These are phyloP conservation scores for Colletotrichum destructivum DNA, from an alignment of 2,329 filamentous ascomycete species.

Conservation along the genomic window DNA sequence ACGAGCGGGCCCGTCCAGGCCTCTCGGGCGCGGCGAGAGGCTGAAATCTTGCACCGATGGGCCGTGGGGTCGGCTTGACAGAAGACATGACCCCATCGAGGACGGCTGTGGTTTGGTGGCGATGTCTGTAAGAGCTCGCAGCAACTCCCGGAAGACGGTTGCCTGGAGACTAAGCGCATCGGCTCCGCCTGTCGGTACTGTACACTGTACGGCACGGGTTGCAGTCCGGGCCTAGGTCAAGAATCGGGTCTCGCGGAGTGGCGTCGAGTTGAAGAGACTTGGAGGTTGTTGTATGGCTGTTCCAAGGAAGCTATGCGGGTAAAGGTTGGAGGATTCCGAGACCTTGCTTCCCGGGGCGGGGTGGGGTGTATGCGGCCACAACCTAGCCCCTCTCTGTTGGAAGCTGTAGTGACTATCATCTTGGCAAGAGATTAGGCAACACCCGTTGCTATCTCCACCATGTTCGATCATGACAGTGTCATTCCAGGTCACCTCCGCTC, in stretches of 20 bases:
- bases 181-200: conserved; percentile 6
- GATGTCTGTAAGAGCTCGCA: neutral
- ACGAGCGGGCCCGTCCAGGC: neutral
- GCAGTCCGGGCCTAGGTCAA: neutral
- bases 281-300: neutral
- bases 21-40: conserved; percentile 2
- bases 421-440: neutral
- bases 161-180: conserved; percentile 7
- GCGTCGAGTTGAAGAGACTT: conserved; percentile 4
- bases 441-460: neutral
- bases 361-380: neutral
- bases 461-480: neutral
- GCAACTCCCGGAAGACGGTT: neutral
- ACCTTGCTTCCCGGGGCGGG: neutral
- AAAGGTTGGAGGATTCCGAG: neutral
- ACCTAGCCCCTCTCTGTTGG: neutral
- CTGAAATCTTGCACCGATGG: neutral
- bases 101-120: neutral
- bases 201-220: neutral
- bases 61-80: neutral
- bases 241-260: neutral
- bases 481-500: neutral
- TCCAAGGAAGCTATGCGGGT: neutral
- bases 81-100: neutral
- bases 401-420: neutral